Evolutionary conservation across 2,329 filamentous ascomycete genomes (phyloP).

Genomic region (Fusarium nematophilum): DNA sequence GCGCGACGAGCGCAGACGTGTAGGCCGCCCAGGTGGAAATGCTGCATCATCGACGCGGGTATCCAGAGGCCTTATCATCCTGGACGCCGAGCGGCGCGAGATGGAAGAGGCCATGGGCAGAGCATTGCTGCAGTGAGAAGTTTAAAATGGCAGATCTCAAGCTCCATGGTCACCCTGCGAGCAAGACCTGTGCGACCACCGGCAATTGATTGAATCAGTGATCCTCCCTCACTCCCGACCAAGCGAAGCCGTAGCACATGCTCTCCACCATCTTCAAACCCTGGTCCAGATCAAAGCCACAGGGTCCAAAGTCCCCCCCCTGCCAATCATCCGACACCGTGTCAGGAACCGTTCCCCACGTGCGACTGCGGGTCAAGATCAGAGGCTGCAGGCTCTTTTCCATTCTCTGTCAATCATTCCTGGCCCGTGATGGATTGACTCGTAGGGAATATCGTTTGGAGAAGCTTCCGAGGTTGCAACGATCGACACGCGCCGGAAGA

Average conservation of each 20-base stretch:
- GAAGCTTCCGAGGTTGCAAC: neutral
- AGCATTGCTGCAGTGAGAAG: neutral
- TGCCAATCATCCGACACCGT: conserved; percentile 42
- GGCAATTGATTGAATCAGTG: no score
- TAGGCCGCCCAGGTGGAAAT: conserved; percentile 8
- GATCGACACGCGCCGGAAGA: neutral
- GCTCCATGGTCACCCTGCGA: no score
- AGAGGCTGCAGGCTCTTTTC: conserved; percentile 12
- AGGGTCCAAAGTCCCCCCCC: no score
- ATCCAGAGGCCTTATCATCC: conserved; percentile 22
- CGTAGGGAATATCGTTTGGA: neutral
- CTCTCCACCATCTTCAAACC: neutral
- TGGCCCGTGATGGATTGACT: conserved; percentile 17
- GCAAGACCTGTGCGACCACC: no score
- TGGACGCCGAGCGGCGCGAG: conserved; percentile 19
- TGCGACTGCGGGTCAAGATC: conserved; percentile 17
- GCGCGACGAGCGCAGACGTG: neutral
- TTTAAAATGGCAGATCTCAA: no score
- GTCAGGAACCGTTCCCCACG: conserved; percentile 29
- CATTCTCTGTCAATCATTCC: neutral
- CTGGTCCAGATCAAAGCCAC: no score
- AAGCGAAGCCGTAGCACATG: no score
- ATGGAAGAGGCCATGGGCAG: conserved; percentile 34
- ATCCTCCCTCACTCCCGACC: no score
- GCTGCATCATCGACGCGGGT: conserved; percentile 26